Conservation (phyloP, 768 basidiomycete species). For the Clitopilus passeckerianus region DNA sequence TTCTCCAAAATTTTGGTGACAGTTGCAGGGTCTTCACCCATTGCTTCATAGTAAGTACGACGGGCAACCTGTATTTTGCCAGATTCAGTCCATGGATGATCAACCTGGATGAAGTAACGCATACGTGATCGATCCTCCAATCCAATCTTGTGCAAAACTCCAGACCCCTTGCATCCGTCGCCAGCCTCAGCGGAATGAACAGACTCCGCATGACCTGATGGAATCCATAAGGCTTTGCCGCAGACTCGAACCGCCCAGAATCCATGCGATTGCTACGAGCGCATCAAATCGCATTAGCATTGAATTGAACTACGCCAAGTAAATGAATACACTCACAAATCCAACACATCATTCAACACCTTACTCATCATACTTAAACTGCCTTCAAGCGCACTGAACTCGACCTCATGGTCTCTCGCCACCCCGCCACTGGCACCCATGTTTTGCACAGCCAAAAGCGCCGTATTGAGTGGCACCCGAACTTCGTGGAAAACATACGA, state of each 20-base stretch:
- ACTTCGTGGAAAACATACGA: slow-evolving; percentile 85
- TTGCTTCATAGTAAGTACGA: slow-evolving; percentile 52
- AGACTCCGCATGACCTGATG: slow-evolving; percentile 75
- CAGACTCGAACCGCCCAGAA: slow-evolving; percentile 76
- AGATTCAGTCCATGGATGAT: not conserved
- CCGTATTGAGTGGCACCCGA: slow-evolving; percentile 78
- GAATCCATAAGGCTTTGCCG: slow-evolving; percentile 66
- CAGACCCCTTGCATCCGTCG: slow-evolving; percentile 62
- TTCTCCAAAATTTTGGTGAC: slow-evolving; percentile 37
- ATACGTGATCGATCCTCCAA: slow-evolving; percentile 55
- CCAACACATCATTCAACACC: slow-evolving; percentile 77
- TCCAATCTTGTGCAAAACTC: slow-evolving; percentile 70
- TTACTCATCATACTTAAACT: slow-evolving; percentile 88
- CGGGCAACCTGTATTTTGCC: slow-evolving; percentile 45
- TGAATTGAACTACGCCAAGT: not conserved
- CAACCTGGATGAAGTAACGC: slow-evolving; percentile 4
- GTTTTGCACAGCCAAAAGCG: slow-evolving; percentile 88
- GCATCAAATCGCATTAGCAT: not conserved
- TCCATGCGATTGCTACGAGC: slow-evolving; percentile 74
- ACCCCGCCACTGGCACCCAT: slow-evolving; percentile 78
- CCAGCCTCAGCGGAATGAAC: slow-evolving; percentile 62
- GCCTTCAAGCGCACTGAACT: slow-evolving; percentile 81
- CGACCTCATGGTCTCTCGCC: slow-evolving; percentile 72
- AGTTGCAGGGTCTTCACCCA: slow-evolving; percentile 40
- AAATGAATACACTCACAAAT: slow-evolving; percentile 50